phyloP scores from a whole-genome alignment of 2,329 filamentous ascomycete species.

The Exophiala mesophila region DNA sequence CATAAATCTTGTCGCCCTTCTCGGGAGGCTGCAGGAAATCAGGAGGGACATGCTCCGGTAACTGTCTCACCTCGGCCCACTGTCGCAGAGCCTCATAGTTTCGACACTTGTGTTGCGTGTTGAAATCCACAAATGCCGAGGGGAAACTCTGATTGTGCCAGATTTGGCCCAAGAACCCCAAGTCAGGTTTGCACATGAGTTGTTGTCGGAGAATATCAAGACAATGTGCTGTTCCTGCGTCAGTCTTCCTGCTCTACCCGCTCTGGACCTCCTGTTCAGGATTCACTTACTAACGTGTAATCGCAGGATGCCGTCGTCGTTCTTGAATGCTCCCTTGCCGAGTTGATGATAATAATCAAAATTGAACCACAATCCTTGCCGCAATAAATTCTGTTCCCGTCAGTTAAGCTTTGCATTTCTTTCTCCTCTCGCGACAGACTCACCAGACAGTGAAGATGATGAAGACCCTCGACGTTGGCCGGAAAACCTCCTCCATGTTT shows the following conservation, averaged over 20 bases:
- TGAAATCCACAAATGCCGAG: conserved; percentile 57
- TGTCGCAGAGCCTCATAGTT: conserved; percentile 51
- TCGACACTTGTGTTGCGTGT: conserved; percentile 55
- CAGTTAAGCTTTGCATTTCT: too few species aligned
- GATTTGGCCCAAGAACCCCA: conserved; percentile 57
- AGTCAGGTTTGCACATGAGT: conserved; percentile 59
- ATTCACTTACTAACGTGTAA: conserved; percentile 52
- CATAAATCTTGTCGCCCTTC: conserved; percentile 1
- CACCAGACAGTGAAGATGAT: conserved; percentile 46
- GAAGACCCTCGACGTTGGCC: conserved; percentile 32
- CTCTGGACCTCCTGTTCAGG: too few species aligned
- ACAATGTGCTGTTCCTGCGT: conserved; percentile 47
- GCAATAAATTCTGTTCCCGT: conserved; percentile 49
- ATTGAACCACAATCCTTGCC: conserved; percentile 56
- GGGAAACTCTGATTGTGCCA: conserved; percentile 49
- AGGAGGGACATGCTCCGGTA: conserved; percentile 40
- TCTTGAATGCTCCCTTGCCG: conserved; percentile 51
- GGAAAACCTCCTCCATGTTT: conserved; percentile 55
- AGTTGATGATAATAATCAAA: conserved; percentile 52
- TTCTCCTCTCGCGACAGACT: background rate
- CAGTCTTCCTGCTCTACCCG: too few species aligned
- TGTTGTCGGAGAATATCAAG: conserved; percentile 59
- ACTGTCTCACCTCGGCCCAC: conserved; percentile 53
- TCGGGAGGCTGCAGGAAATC: conserved; percentile 41
- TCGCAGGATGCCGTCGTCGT: conserved; percentile 51